Evolutionary conservation across 148 eudicot species (phyloP).

Genomic region (Gaultheria prostrata): DNA sequence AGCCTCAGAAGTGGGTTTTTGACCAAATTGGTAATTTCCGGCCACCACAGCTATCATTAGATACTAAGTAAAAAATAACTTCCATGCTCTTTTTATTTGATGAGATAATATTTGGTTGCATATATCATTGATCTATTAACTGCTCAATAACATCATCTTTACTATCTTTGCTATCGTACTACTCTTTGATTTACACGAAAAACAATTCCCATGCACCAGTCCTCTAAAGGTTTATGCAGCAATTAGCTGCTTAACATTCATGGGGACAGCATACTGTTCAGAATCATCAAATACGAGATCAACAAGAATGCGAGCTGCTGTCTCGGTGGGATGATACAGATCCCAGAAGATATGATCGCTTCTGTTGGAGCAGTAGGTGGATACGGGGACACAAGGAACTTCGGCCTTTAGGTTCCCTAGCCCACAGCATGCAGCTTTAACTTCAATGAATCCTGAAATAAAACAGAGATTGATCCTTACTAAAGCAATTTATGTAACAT

Average conservation of each 20-base stretch:
- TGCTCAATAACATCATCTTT: background rate
- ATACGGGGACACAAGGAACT: constrained; percentile 57
- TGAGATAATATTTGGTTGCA: too few species aligned
- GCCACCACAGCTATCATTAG: too few species aligned
- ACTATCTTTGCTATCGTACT: background rate
- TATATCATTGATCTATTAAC: background rate
- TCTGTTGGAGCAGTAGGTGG: constrained; percentile 63
- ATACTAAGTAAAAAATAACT: background rate
- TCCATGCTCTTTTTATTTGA: too few species aligned
- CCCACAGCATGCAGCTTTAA: constrained; percentile 81
- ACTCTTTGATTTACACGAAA: too few species aligned
- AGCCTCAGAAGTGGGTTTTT: too few species aligned
- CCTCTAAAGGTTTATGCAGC: constrained; percentile 28
- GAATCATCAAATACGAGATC: constrained; percentile 44
- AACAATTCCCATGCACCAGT: background rate
- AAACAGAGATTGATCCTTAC: background rate
- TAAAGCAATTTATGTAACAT: background rate
- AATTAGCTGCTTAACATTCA: constrained; percentile 52
- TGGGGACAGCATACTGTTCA: constrained; percentile 35
- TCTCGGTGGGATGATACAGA: constrained; percentile 76
- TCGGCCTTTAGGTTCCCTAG: constrained; percentile 65
- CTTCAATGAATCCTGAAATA: constrained; percentile 68
- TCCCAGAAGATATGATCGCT: constrained; percentile 82
- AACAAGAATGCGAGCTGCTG: constrained; percentile 46
- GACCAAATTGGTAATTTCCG: too few species aligned